phyloP scores from a whole-genome alignment of 2,329 filamentous ascomycete genomes.

The Colletotrichum lini region DNA sequence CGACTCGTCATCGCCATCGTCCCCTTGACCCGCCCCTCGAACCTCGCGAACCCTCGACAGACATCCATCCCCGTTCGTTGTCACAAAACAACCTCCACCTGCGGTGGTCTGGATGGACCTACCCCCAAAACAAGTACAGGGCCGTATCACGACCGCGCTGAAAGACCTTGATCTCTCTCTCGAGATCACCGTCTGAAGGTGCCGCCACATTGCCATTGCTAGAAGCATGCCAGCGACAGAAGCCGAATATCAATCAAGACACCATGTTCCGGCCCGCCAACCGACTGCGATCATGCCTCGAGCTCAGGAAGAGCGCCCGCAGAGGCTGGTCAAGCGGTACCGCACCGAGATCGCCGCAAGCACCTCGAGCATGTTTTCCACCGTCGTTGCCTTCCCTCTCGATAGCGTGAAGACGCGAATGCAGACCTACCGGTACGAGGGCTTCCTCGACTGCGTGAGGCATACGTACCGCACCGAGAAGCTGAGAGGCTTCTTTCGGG shows the following conservation, averaged over 20 bases:
- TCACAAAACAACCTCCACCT: slow-evolving; percentile 7
- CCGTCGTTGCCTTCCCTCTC: slow-evolving; percentile 85
- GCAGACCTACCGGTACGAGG: slow-evolving; percentile 87
- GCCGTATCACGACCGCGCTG: slow-evolving; percentile 71
- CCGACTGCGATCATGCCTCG: slow-evolving; percentile 60
- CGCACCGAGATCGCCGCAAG: slow-evolving; percentile 86
- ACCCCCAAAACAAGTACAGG: slow-evolving; percentile 27
- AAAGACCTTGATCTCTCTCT: slow-evolving; percentile 67
- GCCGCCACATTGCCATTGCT: slow-evolving; percentile 55
- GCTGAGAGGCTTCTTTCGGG: slow-evolving; percentile 83
- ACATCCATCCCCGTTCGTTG: slow-evolving; percentile 1
- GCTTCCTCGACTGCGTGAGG: slow-evolving; percentile 80
- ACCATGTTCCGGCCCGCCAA: slow-evolving; percentile 60
- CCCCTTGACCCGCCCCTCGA: slow-evolving; percentile 8
- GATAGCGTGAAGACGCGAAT: slow-evolving; percentile 93
- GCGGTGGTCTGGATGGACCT: slow-evolving; percentile 41
- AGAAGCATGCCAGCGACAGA: slow-evolving; percentile 54
- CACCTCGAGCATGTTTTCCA: slow-evolving; percentile 83
- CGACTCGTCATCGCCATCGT: slow-evolving; percentile 12
- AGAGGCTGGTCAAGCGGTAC: slow-evolving; percentile 79
- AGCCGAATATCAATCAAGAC: slow-evolving; percentile 57
- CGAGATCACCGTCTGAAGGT: slow-evolving; percentile 64
- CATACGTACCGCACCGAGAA: slow-evolving; percentile 84
- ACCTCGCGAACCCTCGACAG: slow-evolving; percentile 12
- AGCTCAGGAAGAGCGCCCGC: slow-evolving; percentile 45